These are phyloP conservation scores for Epicoccum nigrum DNA, from an alignment of 2,329 filamentous ascomycete species.

Conservation along the genomic window DNA sequence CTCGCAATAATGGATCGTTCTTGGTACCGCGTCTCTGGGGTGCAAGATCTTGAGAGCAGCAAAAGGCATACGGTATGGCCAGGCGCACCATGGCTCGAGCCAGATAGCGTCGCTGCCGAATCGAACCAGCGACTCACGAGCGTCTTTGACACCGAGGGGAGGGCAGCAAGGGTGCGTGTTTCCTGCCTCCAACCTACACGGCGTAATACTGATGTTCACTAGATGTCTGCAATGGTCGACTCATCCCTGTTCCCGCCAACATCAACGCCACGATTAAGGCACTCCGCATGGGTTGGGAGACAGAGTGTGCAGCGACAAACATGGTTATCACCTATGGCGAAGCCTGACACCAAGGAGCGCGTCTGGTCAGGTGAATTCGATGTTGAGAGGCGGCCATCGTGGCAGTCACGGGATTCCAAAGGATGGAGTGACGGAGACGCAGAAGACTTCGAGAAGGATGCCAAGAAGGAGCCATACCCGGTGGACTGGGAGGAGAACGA, in stretches of 20 bases:
- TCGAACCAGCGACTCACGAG: slow-evolving; percentile 18
- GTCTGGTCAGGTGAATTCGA: slow-evolving; percentile 25
- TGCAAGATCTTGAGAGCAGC: slow-evolving; percentile 2
- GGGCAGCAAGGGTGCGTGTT: slow-evolving; percentile 26
- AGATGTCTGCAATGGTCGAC: too few relatives aligned
- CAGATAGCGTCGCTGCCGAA: slow-evolving; percentile 3
- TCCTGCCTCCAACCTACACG: too few relatives aligned
- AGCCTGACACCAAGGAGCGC: slow-evolving; percentile 8
- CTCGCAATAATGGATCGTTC: slow-evolving; percentile 5
- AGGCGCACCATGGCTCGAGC: slow-evolving; percentile 11
- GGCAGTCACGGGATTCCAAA: slow-evolving; percentile 14
- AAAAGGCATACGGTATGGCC: slow-evolving; percentile 10
- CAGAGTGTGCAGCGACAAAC: slow-evolving; percentile 17
- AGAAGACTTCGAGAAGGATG: neutral
- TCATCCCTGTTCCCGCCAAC: slow-evolving; percentile 23
- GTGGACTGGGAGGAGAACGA: slow-evolving; percentile 60
- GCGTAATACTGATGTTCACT: too few relatives aligned
- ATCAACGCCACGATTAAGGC: slow-evolving; percentile 7
- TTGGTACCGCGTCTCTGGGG: neutral
- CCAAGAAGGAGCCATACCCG: slow-evolving; percentile 4
- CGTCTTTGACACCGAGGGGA: slow-evolving; percentile 27
- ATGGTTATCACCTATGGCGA: slow-evolving; percentile 19
- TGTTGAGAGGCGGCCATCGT: slow-evolving; percentile 26
- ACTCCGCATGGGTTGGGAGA: slow-evolving; percentile 21
- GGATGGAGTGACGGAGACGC: slow-evolving; percentile 6